Percentiles rank a stretch among this genome's conserved stretches.
These are phyloP conservation scores for Cyamopsis tetragonoloba DNA, from an alignment of 306 rosid genomes.

Conservation along the genomic window DNA sequence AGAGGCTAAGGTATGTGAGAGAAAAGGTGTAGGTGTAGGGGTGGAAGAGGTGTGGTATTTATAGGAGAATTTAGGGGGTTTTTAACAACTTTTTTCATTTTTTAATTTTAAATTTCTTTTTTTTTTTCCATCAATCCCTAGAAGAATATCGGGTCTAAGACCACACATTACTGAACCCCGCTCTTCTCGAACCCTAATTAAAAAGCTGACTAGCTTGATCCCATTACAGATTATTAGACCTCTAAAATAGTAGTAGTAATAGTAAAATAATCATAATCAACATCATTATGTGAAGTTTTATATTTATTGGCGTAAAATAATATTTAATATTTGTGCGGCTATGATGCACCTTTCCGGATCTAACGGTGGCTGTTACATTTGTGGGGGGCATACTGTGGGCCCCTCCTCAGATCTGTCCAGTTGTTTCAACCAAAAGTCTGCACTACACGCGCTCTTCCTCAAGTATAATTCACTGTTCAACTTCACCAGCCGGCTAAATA, in stretches of 20 bases:
- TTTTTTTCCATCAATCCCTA: slow-evolving; percentile 72
- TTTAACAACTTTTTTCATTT: background rate
- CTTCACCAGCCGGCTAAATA: slow-evolving; percentile 15
- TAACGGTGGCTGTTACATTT: slow-evolving; percentile 57
- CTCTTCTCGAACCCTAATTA: slow-evolving; percentile 45
- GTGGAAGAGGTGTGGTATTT: slow-evolving; percentile 41
- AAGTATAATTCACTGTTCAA: background rate
- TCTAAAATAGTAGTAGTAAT: too few relatives aligned
- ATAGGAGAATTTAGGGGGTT: slow-evolving; percentile 51
- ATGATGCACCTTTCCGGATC: slow-evolving; percentile 66
- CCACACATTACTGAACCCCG: slow-evolving; percentile 43
- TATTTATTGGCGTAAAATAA: slow-evolving; percentile 12
- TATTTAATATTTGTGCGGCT: slow-evolving; percentile 50
- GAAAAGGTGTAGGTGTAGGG: slow-evolving; percentile 41
- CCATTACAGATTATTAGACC: slow-evolving; percentile 27
- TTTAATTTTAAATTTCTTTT: background rate
- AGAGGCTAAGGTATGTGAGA: slow-evolving; percentile 21
- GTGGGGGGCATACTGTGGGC: slow-evolving; percentile 53
- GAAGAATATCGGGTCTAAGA: slow-evolving; percentile 92
- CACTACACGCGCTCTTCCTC: slow-evolving; percentile 41
- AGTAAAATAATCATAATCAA: background rate
- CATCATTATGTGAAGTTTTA: background rate
- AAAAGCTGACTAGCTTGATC: slow-evolving; percentile 62
- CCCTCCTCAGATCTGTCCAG: slow-evolving; percentile 60
- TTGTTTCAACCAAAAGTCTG: slow-evolving; percentile 8